Percentiles rank a stretch among this genome's conserved stretches.
These are phyloP conservation scores for Setomelanomma holmii DNA, from an alignment of 2,329 filamentous ascomycete genomes.

Conservation along the genomic window DNA sequence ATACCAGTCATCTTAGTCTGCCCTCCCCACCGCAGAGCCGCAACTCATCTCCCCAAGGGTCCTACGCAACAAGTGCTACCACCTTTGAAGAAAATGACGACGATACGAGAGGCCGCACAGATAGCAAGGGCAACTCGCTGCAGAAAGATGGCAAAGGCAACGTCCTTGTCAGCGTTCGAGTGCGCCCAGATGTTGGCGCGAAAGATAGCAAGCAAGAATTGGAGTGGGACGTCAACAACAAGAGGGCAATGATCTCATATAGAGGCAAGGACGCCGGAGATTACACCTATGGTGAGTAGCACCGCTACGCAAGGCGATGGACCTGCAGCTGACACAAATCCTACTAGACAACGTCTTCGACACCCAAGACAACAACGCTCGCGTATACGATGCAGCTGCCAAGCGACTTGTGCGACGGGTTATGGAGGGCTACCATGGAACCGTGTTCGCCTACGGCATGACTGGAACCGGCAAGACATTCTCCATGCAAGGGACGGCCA, in stretches of 20 bases:
- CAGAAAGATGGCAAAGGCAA: slow-evolving; percentile 85
- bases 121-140: slow-evolving; percentile 40
- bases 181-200: slow-evolving; percentile 79
- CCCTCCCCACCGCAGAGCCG: slow-evolving; percentile 87
- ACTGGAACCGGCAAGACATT: slow-evolving; percentile 99
- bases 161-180: slow-evolving; percentile 92
- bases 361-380: slow-evolving; percentile 89
- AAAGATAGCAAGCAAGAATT: slow-evolving; percentile 71
- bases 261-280: slow-evolving; percentile 84
- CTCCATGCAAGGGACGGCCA: slow-evolving; percentile 98
- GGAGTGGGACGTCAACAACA: slow-evolving; percentile 92
- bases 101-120: slow-evolving; percentile 58
- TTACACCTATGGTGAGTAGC: slow-evolving; percentile 81
- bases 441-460: slow-evolving; percentile 98
- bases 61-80: slow-evolving; percentile 85
- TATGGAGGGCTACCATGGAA: slow-evolving; percentile 99
- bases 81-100: slow-evolving; percentile 84
- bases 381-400: slow-evolving; percentile 92
- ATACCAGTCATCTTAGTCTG: slow-evolving; percentile 71
- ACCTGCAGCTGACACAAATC: slow-evolving; percentile 19
- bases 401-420: slow-evolving; percentile 94
- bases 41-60: slow-evolving; percentile 90
- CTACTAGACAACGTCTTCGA: slow-evolving; percentile 90
- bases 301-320: slow-evolving; percentile 18
- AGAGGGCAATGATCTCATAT: slow-evolving; percentile 81